These are phyloP conservation scores for Phytophthora palmivora DNA, from an alignment of 352 stramenopile species.

Conservation along the genomic window DNA sequence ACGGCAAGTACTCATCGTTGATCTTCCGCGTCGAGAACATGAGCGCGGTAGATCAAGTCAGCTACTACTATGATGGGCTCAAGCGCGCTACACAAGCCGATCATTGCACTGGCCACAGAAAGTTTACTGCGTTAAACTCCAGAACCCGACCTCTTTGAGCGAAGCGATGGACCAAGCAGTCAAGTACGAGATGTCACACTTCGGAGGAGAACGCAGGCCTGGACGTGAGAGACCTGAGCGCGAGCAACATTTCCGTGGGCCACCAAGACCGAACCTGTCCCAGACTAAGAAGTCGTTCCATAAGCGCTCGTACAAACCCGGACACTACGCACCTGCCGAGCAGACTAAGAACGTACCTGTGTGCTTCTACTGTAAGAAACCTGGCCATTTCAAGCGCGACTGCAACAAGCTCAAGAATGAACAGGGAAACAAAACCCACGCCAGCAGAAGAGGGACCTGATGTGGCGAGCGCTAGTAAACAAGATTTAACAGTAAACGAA, in stretches of 20 bases:
- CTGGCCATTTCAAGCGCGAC: slow-evolving; percentile 6
- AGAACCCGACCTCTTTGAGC: slow-evolving; percentile 7
- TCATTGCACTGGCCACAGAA: too few relatives aligned
- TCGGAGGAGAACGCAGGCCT: too few relatives aligned
- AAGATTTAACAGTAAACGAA: too few relatives aligned
- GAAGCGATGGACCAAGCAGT: slow-evolving; percentile 19
- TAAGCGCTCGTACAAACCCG: too few relatives aligned
- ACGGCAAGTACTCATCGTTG: too few relatives aligned
- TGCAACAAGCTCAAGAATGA: slow-evolving; percentile 22
- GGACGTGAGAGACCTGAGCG: too few relatives aligned
- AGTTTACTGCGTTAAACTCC: slow-evolving; percentile 5
- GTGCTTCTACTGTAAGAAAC: slow-evolving; percentile 18
- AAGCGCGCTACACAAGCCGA: slow-evolving; percentile 13
- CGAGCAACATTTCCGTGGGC: slow-evolving; percentile 3
- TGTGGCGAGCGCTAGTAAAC: too few relatives aligned
- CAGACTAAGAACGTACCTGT: slow-evolving; percentile 14
- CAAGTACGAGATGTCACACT: too few relatives aligned
- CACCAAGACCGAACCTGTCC: neutral
- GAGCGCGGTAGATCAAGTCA: slow-evolving; percentile 10
- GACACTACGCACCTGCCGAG: neutral
- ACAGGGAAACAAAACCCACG: too few relatives aligned
- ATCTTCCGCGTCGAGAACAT: too few relatives aligned
- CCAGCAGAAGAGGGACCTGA: too few relatives aligned
- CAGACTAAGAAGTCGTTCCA: slow-evolving; percentile 13
- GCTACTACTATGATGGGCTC: slow-evolving; percentile 15